Evolutionary conservation across 306 rosid genomes (phyloP), one percentile per base, ranked within the genome.

Genomic region (Vicia sativa): DNA sequence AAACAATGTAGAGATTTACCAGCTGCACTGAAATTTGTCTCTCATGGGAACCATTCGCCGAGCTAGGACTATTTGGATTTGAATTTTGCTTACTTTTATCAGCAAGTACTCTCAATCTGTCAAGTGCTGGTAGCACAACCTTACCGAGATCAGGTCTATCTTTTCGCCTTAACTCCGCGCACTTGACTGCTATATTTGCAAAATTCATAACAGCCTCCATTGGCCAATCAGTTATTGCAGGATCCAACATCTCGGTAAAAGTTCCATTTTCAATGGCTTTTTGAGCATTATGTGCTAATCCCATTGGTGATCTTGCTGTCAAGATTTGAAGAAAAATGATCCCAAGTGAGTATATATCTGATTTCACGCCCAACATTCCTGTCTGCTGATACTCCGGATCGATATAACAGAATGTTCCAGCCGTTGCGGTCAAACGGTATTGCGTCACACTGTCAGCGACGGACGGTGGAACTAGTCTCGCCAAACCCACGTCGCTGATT

Each of bases 381-480:
- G 98, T 87, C 46, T 92, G 98, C 71, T 92, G 98, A 74, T 92
- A 92, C 77, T 92, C 98, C 2, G 98, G 98, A 48, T 92, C 98
- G 6, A 92, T 92, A 55, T 92, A 92, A 81, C 96, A 92, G 87
- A 92, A 92, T 0, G 98, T 92, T 58, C 98, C 98, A 0, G 98
- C 98, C 0, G 96, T 82, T 3, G 96, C 85, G 29, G 98, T 92
- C 96, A 92, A 80, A 10, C 75, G 89, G 15, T 90, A 92, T 44
- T 92, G 96, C 0, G 98, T 90, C 64, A 86, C 96, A 0, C 0
- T 65, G 62, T 92, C 93, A 0, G 93, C 91, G 7, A 87, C 71
- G 4, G 88, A 46, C 11, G 93, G 91, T 6, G 98, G 98, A 16
- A 92, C 96, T 25, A 92, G 91, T 78, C 98, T 80, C 1, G 96